Evolutionary conservation across 2,329 filamentous ascomycete species (phyloP), one percentile per base, ranked within the genome.

Genomic region (Colletotrichum nymphaeae): DNA sequence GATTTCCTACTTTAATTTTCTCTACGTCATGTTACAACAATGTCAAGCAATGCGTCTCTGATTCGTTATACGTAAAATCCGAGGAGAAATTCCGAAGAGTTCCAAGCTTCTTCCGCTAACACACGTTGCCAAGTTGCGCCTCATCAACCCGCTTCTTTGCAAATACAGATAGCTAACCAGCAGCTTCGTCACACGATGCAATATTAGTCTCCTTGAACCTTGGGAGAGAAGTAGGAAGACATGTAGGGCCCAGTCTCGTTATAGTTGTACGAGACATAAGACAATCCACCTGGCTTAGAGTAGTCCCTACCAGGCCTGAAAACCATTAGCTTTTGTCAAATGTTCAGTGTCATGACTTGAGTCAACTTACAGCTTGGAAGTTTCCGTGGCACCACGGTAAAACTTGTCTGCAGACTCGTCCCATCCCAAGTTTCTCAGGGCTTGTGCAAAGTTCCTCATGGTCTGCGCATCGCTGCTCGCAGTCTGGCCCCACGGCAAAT

Each of bases 221-320:
- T 37, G 2, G 69, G 65, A 9, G 69, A 69, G 30, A 72, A 72
- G 28, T 69, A 72, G 4, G 58, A 72, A 22, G 69, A 69, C 65
- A 72, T 63, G n/a, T 72, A 72, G 24, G 59, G 65, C n/a, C 69
- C 64, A 16, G 35, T 69, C 12, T 42, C 35, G 7, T 67, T 55
- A 9, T 72, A 69, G 28, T 59, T 63, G 37, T 72, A 63, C 1
- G 65, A 72, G 7, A 72, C 69, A 2, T 69, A 72, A 12, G 52
- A 58, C 3, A 69, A 8, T 8, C 69, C 69, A 12, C 69, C 69
- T 5, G 65, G 57, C 19, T 69, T 63, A 8, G 69, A 69, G 52
- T 69, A 53, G 11, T 72, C 64, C 46, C 65, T 24, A 5, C 69
- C 69, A 14, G 64, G 52, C 12, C 69, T 72, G 11, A 3, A 12